Evolutionary conservation across 306 rosid genomes (phyloP), one percentile per base, ranked within the genome.

Genomic region (Corylus americana): DNA sequence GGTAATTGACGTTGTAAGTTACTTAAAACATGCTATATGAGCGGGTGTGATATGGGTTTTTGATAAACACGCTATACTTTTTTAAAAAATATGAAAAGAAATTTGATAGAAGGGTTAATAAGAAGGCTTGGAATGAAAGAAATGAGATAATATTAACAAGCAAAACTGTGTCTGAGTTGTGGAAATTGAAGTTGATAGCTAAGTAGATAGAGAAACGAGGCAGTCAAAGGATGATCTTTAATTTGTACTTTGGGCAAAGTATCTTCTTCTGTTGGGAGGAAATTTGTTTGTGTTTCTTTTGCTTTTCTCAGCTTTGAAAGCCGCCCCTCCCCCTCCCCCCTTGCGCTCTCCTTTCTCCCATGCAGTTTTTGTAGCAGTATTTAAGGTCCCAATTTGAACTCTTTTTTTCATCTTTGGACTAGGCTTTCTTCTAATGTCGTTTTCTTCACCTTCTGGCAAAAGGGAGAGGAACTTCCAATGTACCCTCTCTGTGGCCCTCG

Each of bases 151-250:
- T 39, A 61, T 3, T 27, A 64, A 64, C 17, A 35, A 31, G 20
- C 35, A 49, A 53, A 55, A 68, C 25, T 63, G 55, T 31, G 27
- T 10, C 25, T 22, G 66, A 68, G 55, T 55, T 57, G 13, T 39
- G 64, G 73, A 0, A 22, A 22, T 22, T 22, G 11, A 74, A 59
- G 18, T 42, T 70, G 57, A 68, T 55, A 71, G 71, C 4, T 39
- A 39, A 3, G 6, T 42, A 74, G 74, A 58, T 59, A 47, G 82
- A 68, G 62, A 51, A 82, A 86, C 82, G 86, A 89, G 87, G 85
- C 84, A 81, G 90, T 85, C 89, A 87, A 88, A 80, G 87, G 81
- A 35, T 87, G 88, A 51, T 86, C 72, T 82, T 85, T 83, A 83
- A 83, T 74, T 71, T 78, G 90, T 83, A 89, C 86, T 82, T 86